Base-by-base conservation (phyloP, 2,329 filamentous ascomycete species). In the Furcasterigmium sp. region DNA sequence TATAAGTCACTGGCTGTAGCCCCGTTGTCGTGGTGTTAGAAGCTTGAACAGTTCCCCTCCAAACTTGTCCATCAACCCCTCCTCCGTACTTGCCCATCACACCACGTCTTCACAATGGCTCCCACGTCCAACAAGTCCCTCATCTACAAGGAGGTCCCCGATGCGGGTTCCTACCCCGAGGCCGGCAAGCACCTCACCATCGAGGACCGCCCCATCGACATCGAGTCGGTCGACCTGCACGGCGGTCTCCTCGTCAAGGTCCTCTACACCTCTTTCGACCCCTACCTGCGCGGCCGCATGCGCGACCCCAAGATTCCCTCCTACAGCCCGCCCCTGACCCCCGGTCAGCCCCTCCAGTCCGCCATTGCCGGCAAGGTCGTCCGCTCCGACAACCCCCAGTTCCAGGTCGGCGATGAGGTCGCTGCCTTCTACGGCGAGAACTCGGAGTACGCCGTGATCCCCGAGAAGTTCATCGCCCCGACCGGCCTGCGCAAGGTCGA, bases 241-340 rank as follows among this genome's bases (percentile, higher is more conserved):
- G 84, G 85, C 50, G 83, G 88, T 32, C 62, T 94, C 39, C 78
- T 79, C 25, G 67, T 84, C 51, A 78, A 88, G 67, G 78, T 85
- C 53, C 76, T 84, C 56, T 88, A 85, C 62, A 73, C 82, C 51
- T 91, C 86, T 32, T 85, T 85, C 67, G 89, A 95, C 63, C 89
- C 89, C 2, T 95, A 94, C 70, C 80, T 87, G 71, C 85, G 90
- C 45, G 85, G 85, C 47, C 78, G 80, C 53, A 91, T 95, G 85
- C 82, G 87, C 38, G 64, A 72, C 38, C 58, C 85, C 7, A 61
- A 70, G 28, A 55, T 67, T 58, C 80, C 85, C 66, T 89, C 85
- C 9, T 93, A 90, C 70, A 61, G 71, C 18, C 70, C 82, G 2
- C 63, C 84, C 3, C 88, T 82, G 56, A 59, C 72, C 14, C 62